phyloP scores from a whole-genome alignment of 768 basidiomycete genomes.

The Fomitopsis pulvina region DNA sequence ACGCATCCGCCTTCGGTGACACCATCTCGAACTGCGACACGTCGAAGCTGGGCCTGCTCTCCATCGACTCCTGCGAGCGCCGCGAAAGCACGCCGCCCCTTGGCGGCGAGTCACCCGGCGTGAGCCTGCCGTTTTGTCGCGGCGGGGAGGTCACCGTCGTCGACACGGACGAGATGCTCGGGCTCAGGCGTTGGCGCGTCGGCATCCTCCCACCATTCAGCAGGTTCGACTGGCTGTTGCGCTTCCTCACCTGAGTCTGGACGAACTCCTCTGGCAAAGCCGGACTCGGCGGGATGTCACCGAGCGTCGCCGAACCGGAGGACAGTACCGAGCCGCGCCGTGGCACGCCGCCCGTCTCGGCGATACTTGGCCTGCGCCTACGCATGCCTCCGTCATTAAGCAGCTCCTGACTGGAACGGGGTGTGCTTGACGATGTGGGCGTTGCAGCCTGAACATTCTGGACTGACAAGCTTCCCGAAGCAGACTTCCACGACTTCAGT shows the following conservation, averaged over 20 bases:
- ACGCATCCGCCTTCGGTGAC: slow-evolving; percentile 32
- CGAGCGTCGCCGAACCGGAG: slow-evolving; percentile 25
- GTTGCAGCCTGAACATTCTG: slow-evolving; percentile 16
- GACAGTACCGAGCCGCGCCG: slow-evolving; percentile 21
- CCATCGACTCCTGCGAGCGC: slow-evolving; percentile 34
- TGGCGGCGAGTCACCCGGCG: slow-evolving; percentile 15
- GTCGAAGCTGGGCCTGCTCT: slow-evolving; percentile 50
- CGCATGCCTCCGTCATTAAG: slow-evolving; percentile 35
- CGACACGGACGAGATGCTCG: slow-evolving; percentile 13
- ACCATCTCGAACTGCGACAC: slow-evolving; percentile 64
- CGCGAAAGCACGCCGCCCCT: slow-evolving; percentile 28
- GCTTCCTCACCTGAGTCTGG: slow-evolving; percentile 11
- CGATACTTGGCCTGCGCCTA: slow-evolving; percentile 38
- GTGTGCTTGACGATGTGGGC: slow-evolving; percentile 23
- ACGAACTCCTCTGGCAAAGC: slow-evolving; percentile 39
- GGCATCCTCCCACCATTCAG: slow-evolving; percentile 4
- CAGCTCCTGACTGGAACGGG: slow-evolving; percentile 27
- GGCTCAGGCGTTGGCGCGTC: slow-evolving; percentile 14
- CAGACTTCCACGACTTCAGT: slow-evolving; percentile 56
- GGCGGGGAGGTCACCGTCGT: slow-evolving; percentile 15
- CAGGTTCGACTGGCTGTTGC: slow-evolving; percentile 18
- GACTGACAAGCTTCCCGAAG: slow-evolving; percentile 25
- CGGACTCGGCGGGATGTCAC: slow-evolving; percentile 59
- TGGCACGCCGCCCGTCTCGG: slow-evolving; percentile 23
- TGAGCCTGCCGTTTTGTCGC: slow-evolving; percentile 9